These are phyloP conservation scores for Mortierella sp. DNA, from an alignment of 371 early-diverging fungal species.

Conservation along the genomic window DNA sequence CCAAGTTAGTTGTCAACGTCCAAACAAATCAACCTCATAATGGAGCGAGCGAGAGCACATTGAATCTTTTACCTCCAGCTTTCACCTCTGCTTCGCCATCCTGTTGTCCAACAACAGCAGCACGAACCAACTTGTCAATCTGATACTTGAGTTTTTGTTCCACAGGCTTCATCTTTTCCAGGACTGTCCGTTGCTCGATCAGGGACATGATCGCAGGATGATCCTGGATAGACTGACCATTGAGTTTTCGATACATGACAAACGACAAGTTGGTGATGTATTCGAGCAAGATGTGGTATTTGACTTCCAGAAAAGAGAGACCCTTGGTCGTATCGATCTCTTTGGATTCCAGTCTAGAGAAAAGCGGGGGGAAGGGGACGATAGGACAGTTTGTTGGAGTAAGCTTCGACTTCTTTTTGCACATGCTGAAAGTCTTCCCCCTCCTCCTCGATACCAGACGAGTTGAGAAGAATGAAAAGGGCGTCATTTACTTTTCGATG, in stretches of 20 bases:
- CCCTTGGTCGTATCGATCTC: constrained; percentile 81
- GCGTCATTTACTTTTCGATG: constrained; percentile 61
- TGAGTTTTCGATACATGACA: constrained; percentile 79
- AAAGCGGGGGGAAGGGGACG: neutral
- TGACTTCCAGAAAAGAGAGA: constrained; percentile 86
- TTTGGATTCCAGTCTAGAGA: constrained; percentile 59
- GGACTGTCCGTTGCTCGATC: constrained; percentile 81
- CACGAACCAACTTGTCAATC: constrained; percentile 93
- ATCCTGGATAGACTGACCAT: constrained; percentile 71
- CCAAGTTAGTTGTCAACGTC: no score
- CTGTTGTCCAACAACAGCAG: constrained; percentile 66
- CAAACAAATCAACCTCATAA: no score
- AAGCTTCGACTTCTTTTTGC: no score
- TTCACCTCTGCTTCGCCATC: constrained; percentile 29
- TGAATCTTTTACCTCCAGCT: constrained; percentile 17
- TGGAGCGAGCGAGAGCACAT: no score
- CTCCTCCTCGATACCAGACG: no score
- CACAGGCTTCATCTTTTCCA: constrained; percentile 94
- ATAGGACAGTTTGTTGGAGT: no score
- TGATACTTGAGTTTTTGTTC: constrained; percentile 95
- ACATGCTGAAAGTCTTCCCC: no score
- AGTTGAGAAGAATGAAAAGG: no score
- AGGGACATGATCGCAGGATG: constrained; percentile 77
- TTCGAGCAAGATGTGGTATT: constrained; percentile 86
- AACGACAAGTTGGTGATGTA: constrained; percentile 86